Evolutionary conservation across 192 early-diverging fungal genomes (phyloP).

Genomic region (Coemansia sp.): DNA sequence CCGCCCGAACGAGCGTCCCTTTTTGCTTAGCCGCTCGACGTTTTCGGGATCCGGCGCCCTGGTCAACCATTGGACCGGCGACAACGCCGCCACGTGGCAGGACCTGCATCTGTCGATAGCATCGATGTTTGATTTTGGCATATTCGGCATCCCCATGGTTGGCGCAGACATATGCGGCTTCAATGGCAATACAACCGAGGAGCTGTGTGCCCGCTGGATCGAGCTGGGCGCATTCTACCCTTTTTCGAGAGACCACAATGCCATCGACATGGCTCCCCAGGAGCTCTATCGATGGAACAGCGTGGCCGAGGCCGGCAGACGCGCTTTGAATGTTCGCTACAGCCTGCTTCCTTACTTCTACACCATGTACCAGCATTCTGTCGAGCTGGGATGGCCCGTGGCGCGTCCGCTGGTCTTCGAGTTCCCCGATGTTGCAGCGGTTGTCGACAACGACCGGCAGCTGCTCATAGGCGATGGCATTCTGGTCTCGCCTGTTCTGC

Average conservation of each 20-base stretch:
- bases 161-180: conserved; percentile 76
- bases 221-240: conserved; percentile 64
- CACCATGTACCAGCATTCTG: conserved; percentile 52
- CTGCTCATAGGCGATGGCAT: conserved; percentile 59
- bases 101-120: conserved; percentile 61
- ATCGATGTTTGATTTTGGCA: conserved; percentile 61
- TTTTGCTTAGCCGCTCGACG: conserved; percentile 62
- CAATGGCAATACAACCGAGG: conserved; percentile 56
- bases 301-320: conserved; percentile 57
- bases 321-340: conserved; percentile 58
- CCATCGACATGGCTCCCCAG: conserved; percentile 47
- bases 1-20: conserved; percentile 54
- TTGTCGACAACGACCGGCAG: conserved; percentile 56
- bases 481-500: conserved; percentile 61
- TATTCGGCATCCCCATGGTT: conserved; percentile 68
- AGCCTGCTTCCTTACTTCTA: conserved; percentile 63
- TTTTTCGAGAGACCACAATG: conserved; percentile 65
- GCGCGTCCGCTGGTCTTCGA: conserved; percentile 58
- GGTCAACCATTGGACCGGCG: conserved; percentile 52
- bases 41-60: conserved; percentile 61
- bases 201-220: conserved; percentile 65
- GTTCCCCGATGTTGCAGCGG: conserved; percentile 36
- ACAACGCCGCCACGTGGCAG: conserved; percentile 61
- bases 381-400: conserved; percentile 55
- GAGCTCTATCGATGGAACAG: conserved; percentile 60